Evolutionary conservation across 345 rosid species (phyloP).

Genomic region (Clausena lansium): DNA sequence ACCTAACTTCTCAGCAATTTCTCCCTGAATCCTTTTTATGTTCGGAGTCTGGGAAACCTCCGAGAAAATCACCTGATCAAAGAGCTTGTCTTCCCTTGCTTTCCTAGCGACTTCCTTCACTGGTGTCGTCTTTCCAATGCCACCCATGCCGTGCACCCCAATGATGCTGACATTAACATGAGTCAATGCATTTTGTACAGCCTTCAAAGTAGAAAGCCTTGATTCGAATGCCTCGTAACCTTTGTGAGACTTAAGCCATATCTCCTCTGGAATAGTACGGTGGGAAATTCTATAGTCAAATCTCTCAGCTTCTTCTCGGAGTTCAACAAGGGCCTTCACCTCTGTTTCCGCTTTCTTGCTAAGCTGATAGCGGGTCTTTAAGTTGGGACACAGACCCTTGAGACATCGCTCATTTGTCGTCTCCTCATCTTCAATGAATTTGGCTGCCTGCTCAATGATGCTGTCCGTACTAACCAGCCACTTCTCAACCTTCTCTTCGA

Average conservation of each 20-base stretch:
- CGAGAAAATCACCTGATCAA: neutral
- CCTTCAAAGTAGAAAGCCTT: neutral
- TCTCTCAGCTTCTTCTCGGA: neutral
- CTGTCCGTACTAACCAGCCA: neutral
- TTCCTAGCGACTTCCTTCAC: neutral
- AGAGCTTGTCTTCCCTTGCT: neutral
- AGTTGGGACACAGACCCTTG: constrained; percentile 11
- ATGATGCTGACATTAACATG: constrained; percentile 9
- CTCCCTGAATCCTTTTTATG: neutral
- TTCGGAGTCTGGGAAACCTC: neutral
- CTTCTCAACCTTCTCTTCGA: neutral
- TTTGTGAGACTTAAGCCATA: neutral
- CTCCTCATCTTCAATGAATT: neutral
- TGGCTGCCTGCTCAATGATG: neutral
- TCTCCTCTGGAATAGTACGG: neutral
- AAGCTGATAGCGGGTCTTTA: constrained; percentile 4
- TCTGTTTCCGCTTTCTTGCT: constrained; percentile 9
- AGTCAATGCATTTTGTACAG: neutral
- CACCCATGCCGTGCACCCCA: constrained; percentile 13
- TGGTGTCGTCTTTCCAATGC: constrained; percentile 20
- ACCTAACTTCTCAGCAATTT: neutral
- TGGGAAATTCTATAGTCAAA: constrained; percentile 3
- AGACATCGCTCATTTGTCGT: constrained; percentile 2
- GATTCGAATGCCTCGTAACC: constrained; percentile 20
- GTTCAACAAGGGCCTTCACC: neutral